Percentiles rank a stretch among this genome's conserved stretches.
Conservation (phyloP, 305 asterid species). For the Solanum hybrid region DNA sequence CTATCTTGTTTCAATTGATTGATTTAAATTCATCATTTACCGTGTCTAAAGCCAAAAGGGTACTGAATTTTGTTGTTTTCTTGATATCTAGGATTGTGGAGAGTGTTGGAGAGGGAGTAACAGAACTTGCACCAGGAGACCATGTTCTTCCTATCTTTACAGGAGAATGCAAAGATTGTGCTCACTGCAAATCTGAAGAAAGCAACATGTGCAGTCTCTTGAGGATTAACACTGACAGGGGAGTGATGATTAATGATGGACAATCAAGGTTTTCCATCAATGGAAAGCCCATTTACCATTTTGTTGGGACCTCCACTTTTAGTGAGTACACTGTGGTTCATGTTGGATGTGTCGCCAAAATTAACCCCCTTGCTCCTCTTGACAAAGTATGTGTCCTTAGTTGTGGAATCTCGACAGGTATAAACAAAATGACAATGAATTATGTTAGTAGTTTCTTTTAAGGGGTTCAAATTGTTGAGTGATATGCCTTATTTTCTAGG, state of each 20-base stretch:
- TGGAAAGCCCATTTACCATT: slow-evolving; percentile 43
- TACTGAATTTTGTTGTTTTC: not conserved
- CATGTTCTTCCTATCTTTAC: slow-evolving; percentile 15
- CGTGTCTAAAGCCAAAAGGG: not conserved
- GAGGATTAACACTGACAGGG: slow-evolving; percentile 54
- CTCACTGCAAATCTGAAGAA: slow-evolving; percentile 20
- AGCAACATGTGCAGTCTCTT: slow-evolving; percentile 60
- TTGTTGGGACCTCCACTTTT: slow-evolving; percentile 56
- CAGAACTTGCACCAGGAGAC: slow-evolving; percentile 10
- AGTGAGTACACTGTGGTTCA: slow-evolving; percentile 57
- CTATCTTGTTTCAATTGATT: not conserved
- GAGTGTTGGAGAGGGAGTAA: slow-evolving; percentile 15
- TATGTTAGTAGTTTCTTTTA: not conserved
- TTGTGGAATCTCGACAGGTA: slow-evolving; percentile 61
- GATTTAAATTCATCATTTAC: not conserved
- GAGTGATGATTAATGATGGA: slow-evolving; percentile 45
- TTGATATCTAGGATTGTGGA: slow-evolving; percentile 9
- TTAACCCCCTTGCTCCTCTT: slow-evolving; percentile 41
- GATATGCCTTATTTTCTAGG: slow-evolving; percentile 24
- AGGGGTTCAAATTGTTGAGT: not conserved
- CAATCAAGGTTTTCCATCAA: slow-evolving; percentile 40
- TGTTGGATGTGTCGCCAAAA: slow-evolving; percentile 45
- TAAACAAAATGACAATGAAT: not conserved
- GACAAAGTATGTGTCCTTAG: slow-evolving; percentile 52
- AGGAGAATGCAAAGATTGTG: slow-evolving; percentile 16